Percentiles rank a stretch among this genome's conserved stretches.
Evolutionary conservation across 495 filamentous ascomycete genomes (phyloP).

Genomic region (Xylaria scruposa): DNA sequence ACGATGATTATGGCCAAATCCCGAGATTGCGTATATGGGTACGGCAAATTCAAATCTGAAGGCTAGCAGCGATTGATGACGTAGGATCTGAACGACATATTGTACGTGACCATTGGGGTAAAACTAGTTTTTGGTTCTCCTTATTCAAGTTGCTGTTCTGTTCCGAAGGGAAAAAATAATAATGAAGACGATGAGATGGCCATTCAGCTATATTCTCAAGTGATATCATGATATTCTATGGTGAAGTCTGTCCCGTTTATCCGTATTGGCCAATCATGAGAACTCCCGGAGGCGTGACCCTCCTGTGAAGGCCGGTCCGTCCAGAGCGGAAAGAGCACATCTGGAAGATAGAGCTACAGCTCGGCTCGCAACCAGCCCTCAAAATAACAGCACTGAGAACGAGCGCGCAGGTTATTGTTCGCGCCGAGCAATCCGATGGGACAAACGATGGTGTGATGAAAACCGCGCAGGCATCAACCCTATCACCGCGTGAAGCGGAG

Average conservation of each 20-base stretch:
- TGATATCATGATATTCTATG: neutral
- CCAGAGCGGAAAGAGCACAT: neutral
- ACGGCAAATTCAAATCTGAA: neutral
- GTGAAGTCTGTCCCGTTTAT: neutral
- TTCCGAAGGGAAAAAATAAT: neutral
- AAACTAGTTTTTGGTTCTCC: too few relatives aligned
- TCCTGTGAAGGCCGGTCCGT: neutral
- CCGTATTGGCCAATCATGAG: neutral
- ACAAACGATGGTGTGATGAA: neutral
- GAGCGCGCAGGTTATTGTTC: neutral
- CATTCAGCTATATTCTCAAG: neutral
- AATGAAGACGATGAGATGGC: too few relatives aligned
- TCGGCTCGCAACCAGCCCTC: neutral
- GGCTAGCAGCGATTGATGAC: neutral
- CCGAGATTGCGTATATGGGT: neutral
- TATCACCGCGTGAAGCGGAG: neutral
- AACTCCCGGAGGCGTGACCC: neutral
- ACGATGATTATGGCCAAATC: neutral
- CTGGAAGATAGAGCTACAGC: neutral
- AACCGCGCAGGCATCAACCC: slow-evolving; percentile 4
- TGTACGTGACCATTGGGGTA: neutral
- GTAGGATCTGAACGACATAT: neutral
- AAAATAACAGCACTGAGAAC: neutral
- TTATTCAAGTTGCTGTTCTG: too few relatives aligned
- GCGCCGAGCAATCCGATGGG: slow-evolving; percentile 19